These are phyloP conservation scores for Hapsidospora chrysogenum DNA, from an alignment of 495 filamentous ascomycete genomes.

Conservation along the genomic window DNA sequence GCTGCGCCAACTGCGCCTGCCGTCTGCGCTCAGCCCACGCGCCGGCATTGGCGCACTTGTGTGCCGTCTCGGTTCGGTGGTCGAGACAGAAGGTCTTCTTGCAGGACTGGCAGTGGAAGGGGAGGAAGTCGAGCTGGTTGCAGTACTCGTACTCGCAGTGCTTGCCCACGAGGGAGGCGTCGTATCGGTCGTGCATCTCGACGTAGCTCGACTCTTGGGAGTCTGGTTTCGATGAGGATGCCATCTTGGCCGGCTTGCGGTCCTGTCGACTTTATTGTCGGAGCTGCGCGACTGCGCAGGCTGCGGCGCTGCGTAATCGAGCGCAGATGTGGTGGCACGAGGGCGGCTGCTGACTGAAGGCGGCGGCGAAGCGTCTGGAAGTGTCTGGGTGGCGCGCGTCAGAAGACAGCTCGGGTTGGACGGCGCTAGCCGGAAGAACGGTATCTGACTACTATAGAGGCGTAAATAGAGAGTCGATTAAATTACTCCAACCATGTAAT, in stretches of 20 bases:
- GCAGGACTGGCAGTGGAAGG: conserved; percentile 87
- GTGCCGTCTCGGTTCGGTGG: conserved; percentile 75
- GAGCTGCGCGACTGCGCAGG: not conserved
- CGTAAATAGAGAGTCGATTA: too few species aligned
- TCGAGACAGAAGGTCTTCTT: conserved; percentile 77
- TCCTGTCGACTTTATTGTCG: not conserved
- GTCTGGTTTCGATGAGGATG: conserved; percentile 7
- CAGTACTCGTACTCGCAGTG: conserved; percentile 88
- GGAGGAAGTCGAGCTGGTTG: conserved; percentile 89
- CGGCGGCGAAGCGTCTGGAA: conserved; percentile 4
- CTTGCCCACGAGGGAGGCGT: conserved; percentile 69
- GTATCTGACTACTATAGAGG: too few species aligned
- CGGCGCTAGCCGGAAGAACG: too few species aligned
- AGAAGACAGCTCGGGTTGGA: too few species aligned
- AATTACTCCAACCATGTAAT: not conserved
- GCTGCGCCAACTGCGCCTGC: conserved; percentile 32
- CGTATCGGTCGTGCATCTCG: conserved; percentile 40
- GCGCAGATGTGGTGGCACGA: not conserved
- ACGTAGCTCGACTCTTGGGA: conserved; percentile 27
- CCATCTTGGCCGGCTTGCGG: conserved; percentile 1
- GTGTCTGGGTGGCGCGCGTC: too few species aligned
- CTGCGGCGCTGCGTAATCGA: not conserved
- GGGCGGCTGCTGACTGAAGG: conserved; percentile 1
- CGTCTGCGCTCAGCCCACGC: conserved; percentile 66
- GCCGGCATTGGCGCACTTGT: conserved; percentile 65